A percentile compares a stretch with the other conserved stretches of the same genome.
Conservation (phyloP, 192 early-diverging fungal species). For the Rhizophagus prolifer region DNA sequence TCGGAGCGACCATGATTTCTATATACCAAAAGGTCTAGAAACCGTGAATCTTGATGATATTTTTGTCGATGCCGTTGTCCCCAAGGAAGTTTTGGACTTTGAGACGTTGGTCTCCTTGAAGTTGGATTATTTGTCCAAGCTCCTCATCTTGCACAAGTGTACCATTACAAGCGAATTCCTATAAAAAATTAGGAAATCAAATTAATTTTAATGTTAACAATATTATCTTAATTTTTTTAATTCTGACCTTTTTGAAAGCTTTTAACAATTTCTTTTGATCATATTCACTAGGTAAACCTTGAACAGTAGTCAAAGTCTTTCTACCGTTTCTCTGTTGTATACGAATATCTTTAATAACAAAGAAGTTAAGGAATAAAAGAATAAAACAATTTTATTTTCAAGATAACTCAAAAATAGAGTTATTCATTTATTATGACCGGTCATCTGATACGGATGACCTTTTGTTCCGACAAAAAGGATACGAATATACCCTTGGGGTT, state of each 20-base stretch:
- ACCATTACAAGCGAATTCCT: conserved; percentile 93
- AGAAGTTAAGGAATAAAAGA: conserved; percentile 23
- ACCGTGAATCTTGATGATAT: conserved; percentile 94
- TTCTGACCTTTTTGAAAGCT: conserved; percentile 83
- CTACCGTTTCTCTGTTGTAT: conserved; percentile 96
- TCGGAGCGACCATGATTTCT: not conserved
- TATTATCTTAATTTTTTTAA: not conserved
- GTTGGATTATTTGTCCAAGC: conserved; percentile 88
- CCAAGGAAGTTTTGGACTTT: conserved; percentile 81
- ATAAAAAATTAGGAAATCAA: not conserved
- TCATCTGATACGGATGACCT: not conserved
- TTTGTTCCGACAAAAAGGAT: conserved; percentile 23
- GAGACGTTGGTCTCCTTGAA: conserved; percentile 91
- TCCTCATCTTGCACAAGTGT: conserved; percentile 92
- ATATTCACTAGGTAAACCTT: conserved; percentile 82
- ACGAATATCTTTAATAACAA: conserved; percentile 77
- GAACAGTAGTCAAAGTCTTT: conserved; percentile 95
- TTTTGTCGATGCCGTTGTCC: conserved; percentile 76
- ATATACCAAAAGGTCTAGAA: conserved; percentile 63
- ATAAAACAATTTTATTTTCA: not conserved
- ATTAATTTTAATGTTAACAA: not conserved
- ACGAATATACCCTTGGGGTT: conserved; percentile 50
- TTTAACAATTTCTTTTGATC: conserved; percentile 93
- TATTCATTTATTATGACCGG: not conserved
- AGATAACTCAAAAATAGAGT: not conserved